These are phyloP conservation scores for Mimosa bimucronata DNA, from an alignment of 306 rosid species.

Conservation along the genomic window DNA sequence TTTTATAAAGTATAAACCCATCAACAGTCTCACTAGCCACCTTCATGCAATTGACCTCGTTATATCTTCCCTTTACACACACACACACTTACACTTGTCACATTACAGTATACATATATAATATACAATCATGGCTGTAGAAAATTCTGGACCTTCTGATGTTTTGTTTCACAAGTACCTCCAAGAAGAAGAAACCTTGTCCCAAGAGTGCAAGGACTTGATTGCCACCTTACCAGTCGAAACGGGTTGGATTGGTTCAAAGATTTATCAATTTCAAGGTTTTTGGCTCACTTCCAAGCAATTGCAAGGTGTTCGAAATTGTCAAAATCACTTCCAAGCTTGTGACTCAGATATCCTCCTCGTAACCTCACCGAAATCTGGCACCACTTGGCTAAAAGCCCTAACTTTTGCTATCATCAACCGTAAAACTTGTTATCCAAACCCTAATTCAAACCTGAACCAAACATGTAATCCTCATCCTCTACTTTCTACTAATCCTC, in stretches of 20 bases:
- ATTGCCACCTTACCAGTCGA: conserved; percentile 39
- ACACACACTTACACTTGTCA: not conserved
- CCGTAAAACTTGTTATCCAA: conserved; percentile 3
- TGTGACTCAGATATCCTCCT: conserved; percentile 40
- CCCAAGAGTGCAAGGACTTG: conserved; percentile 40
- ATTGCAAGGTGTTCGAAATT: conserved; percentile 37
- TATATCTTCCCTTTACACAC: not conserved
- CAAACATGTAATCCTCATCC: conserved; percentile 22
- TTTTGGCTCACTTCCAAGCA: conserved; percentile 42
- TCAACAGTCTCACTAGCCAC: not conserved
- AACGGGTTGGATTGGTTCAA: conserved; percentile 30
- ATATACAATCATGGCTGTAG: not conserved
- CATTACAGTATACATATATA: not conserved
- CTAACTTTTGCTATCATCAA: conserved; percentile 36
- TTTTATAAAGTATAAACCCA: not conserved
- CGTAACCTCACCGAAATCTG: conserved; percentile 45
- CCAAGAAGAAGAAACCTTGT: conserved; percentile 1
- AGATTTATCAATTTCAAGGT: conserved; percentile 47
- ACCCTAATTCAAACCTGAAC: not conserved
- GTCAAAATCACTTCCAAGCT: conserved; percentile 46
- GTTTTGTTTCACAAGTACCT: conserved; percentile 29
- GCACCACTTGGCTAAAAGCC: conserved; percentile 60
- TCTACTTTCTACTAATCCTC: conserved; percentile 41
- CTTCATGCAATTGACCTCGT: not conserved
- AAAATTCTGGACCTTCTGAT: not conserved